Evolutionary conservation across 306 rosid species (phyloP).

Genomic region (Pachyrhizus erosus): DNA sequence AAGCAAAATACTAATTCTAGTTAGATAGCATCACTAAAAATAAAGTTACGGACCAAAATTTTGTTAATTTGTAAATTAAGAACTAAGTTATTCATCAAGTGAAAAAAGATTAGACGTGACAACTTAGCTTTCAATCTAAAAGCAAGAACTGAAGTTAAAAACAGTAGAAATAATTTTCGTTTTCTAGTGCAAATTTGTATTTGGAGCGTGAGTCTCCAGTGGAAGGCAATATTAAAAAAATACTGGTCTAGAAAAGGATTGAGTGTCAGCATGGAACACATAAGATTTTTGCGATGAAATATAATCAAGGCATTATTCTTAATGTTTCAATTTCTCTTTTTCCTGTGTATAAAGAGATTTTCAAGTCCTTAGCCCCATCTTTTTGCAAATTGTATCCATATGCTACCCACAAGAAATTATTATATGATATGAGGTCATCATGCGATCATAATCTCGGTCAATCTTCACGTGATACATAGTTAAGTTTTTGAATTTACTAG

Average conservation of each 20-base stretch:
- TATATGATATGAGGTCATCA: not conserved
- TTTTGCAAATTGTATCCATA: not conserved
- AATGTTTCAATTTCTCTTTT: not conserved
- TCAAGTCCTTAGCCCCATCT: not conserved
- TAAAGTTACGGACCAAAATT: not conserved
- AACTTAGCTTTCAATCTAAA: constrained; percentile 17
- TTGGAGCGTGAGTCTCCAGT: constrained; percentile 42
- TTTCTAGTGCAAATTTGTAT: constrained; percentile 21
- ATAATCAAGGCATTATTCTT: not conserved
- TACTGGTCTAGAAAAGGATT: constrained; percentile 18
- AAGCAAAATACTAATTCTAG: not conserved
- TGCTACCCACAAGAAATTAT: not conserved
- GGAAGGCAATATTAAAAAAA: constrained; percentile 24
- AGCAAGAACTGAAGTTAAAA: constrained; percentile 31
- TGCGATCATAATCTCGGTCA: not conserved
- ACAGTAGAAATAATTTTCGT: constrained; percentile 36
- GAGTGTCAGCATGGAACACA: constrained; percentile 21
- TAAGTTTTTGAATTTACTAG: not conserved
- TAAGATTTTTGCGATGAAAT: constrained; percentile 29
- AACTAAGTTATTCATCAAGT: not conserved
- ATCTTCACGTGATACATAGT: not conserved
- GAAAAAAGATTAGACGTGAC: constrained; percentile 22
- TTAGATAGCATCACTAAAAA: not conserved
- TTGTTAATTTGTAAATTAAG: not conserved
- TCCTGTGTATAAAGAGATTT: not conserved